Percentiles rank a stretch among this genome's conserved stretches.
These are phyloP conservation scores for Puccinia hordei DNA, from an alignment of 1,284 basidiomycete genomes.

Conservation along the genomic window DNA sequence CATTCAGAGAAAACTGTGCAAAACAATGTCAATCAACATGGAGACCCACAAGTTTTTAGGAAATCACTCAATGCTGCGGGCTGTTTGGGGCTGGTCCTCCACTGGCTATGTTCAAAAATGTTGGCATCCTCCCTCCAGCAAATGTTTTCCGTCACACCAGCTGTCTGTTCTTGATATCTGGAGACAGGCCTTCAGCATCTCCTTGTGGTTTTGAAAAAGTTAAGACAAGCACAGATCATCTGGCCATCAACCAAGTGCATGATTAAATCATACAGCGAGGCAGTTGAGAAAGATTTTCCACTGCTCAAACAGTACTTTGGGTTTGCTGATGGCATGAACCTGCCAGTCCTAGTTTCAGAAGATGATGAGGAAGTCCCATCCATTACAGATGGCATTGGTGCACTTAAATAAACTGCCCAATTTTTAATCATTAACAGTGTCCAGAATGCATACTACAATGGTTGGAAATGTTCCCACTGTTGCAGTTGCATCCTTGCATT, in stretches of 20 bases:
- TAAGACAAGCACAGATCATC: neutral
- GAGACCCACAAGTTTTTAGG: neutral
- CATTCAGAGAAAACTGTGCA: neutral
- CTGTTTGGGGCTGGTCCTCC: neutral
- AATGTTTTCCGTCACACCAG: neutral
- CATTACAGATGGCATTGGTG: neutral
- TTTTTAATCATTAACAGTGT: neutral
- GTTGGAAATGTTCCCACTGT: neutral
- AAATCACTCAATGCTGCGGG: neutral
- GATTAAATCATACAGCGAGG: neutral
- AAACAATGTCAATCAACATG: neutral
- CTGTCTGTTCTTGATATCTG: neutral
- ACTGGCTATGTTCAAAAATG: neutral
- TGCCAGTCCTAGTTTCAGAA: neutral
- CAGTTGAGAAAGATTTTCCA: neutral
- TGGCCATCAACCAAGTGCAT: neutral
- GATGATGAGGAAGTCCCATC: constrained; percentile 4
- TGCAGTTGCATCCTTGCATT: neutral
- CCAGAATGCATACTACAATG: neutral
- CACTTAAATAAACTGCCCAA: neutral
- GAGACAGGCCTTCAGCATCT: neutral
- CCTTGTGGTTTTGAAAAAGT: neutral
- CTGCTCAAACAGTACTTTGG: neutral
- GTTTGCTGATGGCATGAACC: neutral
- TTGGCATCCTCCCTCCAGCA: neutral